Conservation (phyloP, 129 eudicot genomes). For the Ambrosia trifida region DNA sequence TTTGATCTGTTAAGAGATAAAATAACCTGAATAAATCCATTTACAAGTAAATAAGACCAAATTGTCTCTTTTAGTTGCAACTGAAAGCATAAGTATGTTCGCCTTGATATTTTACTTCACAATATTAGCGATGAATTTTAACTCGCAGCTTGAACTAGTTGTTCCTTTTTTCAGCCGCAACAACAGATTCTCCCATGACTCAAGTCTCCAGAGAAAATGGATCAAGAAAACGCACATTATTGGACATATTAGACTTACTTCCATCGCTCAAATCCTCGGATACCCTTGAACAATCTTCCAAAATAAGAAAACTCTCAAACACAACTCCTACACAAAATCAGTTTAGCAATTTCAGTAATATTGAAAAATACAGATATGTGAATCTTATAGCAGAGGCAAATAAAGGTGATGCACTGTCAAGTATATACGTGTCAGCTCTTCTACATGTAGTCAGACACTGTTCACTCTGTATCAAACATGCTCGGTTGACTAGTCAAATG, state of each 20-base stretch:
- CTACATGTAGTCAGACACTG: slow-evolving; percentile 89
- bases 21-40: background rate
- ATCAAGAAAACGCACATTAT: slow-evolving; percentile 64
- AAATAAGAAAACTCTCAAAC: slow-evolving; percentile 57
- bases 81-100: background rate
- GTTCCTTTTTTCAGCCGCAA: slow-evolving; percentile 44
- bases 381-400: slow-evolving; percentile 85
- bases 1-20: background rate
- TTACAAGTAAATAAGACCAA: background rate
- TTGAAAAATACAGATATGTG: slow-evolving; percentile 59
- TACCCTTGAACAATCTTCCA: slow-evolving; percentile 41
- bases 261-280: slow-evolving; percentile 61
- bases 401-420: slow-evolving; percentile 78
- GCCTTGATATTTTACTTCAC: background rate
- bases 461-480: slow-evolving; percentile 93
- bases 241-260: slow-evolving; percentile 69
- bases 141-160: background rate
- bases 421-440: slow-evolving; percentile 74
- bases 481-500: slow-evolving; percentile 92
- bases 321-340: slow-evolving; percentile 30
- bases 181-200: slow-evolving; percentile 40
- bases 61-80: background rate
- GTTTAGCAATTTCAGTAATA: slow-evolving; percentile 27
- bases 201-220: slow-evolving; percentile 36
- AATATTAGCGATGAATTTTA: background rate